These are phyloP conservation scores for Trametes villosa DNA, from an alignment of 768 basidiomycete species.

Conservation along the genomic window DNA sequence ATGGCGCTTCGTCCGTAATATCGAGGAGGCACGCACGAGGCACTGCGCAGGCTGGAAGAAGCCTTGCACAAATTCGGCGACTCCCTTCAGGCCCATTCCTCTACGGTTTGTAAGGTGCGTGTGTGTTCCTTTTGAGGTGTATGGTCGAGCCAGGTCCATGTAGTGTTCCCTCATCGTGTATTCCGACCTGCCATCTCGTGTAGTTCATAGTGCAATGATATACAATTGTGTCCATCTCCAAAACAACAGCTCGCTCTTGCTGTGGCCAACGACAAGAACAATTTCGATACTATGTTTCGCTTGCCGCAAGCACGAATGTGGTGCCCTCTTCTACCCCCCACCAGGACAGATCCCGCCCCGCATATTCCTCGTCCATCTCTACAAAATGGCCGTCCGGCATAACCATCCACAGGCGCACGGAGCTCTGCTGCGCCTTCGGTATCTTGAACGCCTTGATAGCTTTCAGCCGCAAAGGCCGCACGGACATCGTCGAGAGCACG, in stretches of 20 bases:
- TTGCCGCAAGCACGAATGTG: slow-evolving; percentile 34
- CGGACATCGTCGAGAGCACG: slow-evolving; percentile 69
- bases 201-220: not conserved
- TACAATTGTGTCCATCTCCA: not conserved
- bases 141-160: not conserved
- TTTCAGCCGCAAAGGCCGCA: slow-evolving; percentile 68
- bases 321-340: slow-evolving; percentile 67
- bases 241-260: not conserved
- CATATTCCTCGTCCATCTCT: slow-evolving; percentile 51
- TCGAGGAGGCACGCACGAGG: no score
- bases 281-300: not conserved
- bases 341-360: slow-evolving; percentile 65
- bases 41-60: no score
- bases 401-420: slow-evolving; percentile 57
- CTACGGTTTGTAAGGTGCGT: not conserved
- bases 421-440: slow-evolving; percentile 36
- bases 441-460: slow-evolving; percentile 52
- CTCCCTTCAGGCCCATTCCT: no score
- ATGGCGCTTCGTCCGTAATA: no score
- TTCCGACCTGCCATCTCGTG: not conserved
- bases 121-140: not conserved
- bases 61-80: no score
- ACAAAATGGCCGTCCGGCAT: slow-evolving; percentile 53
- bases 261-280: not conserved
- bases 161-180: not conserved